phyloP scores from a whole-genome alignment of 352 stramenopile genomes.

The Phytophthora pisi region DNA sequence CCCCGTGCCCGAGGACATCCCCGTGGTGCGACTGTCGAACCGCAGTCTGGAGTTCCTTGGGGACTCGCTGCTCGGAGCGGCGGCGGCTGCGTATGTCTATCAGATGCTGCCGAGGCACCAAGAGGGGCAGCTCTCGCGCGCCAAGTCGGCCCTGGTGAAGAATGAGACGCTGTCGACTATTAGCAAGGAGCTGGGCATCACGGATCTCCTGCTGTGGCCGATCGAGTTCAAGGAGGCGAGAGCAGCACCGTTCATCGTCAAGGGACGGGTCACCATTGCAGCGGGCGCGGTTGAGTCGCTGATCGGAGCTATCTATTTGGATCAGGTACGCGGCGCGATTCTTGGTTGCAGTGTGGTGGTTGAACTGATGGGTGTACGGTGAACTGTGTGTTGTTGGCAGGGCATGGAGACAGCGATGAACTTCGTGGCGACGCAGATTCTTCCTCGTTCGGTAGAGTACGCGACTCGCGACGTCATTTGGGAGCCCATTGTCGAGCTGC shows the following conservation, averaged over 20 bases:
- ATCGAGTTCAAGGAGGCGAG: slow-evolving; percentile 46
- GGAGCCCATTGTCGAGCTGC: slow-evolving; percentile 67
- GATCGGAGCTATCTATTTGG: slow-evolving; percentile 79
- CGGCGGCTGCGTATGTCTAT: slow-evolving; percentile 71
- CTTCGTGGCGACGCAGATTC: slow-evolving; percentile 69
- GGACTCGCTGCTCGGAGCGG: slow-evolving; percentile 75
- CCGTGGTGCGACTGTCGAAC: slow-evolving; percentile 73
- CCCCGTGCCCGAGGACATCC: slow-evolving; percentile 44
- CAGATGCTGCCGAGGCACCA: slow-evolving; percentile 70
- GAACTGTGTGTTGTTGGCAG: slow-evolving; percentile 26
- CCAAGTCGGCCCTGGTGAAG: slow-evolving; percentile 77
- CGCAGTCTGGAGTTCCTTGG: slow-evolving; percentile 85
- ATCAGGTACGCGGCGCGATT: slow-evolving; percentile 42
- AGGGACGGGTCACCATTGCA: slow-evolving; percentile 74
- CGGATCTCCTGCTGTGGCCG: slow-evolving; percentile 68
- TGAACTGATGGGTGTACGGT: neutral
- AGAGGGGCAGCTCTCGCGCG: slow-evolving; percentile 77
- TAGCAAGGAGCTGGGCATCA: slow-evolving; percentile 61
- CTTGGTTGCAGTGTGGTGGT: slow-evolving; percentile 3
- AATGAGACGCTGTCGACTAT: slow-evolving; percentile 76
- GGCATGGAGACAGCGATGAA: slow-evolving; percentile 66
- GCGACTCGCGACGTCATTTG: slow-evolving; percentile 58
- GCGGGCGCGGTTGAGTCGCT: slow-evolving; percentile 77
- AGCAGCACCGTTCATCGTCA: slow-evolving; percentile 36
- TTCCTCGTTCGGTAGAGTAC: slow-evolving; percentile 61